phyloP scores from a whole-genome alignment of 345 rosid species.

The Litchi chinensis region DNA sequence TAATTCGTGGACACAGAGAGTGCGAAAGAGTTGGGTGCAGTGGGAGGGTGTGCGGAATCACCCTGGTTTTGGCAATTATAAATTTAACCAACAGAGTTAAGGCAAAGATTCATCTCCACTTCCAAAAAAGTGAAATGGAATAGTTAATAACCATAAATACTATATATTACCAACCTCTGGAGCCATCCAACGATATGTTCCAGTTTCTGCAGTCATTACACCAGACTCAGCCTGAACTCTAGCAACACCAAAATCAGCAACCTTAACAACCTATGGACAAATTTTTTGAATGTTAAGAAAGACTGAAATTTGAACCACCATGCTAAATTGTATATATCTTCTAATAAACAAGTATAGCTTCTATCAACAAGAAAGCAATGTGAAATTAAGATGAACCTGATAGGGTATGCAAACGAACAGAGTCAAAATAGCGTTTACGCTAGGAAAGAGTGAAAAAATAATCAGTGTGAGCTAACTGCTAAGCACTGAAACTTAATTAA shows the following conservation, averaged over 20 bases:
- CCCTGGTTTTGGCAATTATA: neutral
- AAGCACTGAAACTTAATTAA: neutral
- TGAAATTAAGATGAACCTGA: neutral
- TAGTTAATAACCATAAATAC: constrained; percentile 8
- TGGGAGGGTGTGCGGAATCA: neutral
- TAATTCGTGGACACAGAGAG: neutral
- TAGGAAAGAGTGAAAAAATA: constrained; percentile 5
- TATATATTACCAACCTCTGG: constrained; percentile 58
- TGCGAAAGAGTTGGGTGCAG: neutral
- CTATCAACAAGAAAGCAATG: constrained; percentile 14
- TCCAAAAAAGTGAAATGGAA: constrained; percentile 3
- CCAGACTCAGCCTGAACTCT: constrained; percentile 62
- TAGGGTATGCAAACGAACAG: constrained; percentile 10
- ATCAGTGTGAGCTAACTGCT: neutral
- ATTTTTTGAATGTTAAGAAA: constrained; percentile 19
- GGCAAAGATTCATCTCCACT: neutral
- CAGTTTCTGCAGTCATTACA: constrained; percentile 80
- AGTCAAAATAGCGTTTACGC: neutral
- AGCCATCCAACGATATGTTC: constrained; percentile 86
- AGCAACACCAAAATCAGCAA: constrained; percentile 80
- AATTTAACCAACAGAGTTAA: neutral
- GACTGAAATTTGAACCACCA: neutral
- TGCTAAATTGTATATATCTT: constrained; percentile 2
- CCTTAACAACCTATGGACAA: constrained; percentile 54
- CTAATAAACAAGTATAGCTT: constrained; percentile 12